A percentile compares a stretch with the other conserved stretches of the same genome.
These are phyloP conservation scores for Lanmaoa rubissima DNA, from an alignment of 768 basidiomycete species.

Conservation along the genomic window DNA sequence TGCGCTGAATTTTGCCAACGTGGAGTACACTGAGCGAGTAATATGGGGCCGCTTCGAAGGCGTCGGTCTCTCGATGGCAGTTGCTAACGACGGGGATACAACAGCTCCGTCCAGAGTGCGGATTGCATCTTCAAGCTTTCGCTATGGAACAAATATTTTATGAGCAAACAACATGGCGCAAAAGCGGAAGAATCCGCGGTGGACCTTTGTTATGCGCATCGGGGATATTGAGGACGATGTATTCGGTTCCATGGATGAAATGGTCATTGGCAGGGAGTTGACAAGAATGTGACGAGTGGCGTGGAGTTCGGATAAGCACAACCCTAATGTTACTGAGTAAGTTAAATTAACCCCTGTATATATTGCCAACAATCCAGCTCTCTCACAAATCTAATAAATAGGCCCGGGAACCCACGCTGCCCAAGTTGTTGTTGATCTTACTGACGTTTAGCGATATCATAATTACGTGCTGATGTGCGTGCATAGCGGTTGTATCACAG, in stretches of 20 bases:
- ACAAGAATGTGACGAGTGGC: not conserved
- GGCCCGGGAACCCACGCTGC: not conserved
- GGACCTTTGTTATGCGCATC: constrained; percentile 45
- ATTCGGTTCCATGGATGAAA: constrained; percentile 14
- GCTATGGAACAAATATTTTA: constrained; percentile 36
- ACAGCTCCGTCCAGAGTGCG: constrained; percentile 68
- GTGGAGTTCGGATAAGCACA: not conserved
- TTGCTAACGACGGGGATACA: constrained; percentile 31
- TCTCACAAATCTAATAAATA: not conserved
- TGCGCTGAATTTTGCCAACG: constrained; percentile 75
- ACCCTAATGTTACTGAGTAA: not conserved
- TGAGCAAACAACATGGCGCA: not conserved
- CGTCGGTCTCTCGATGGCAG: constrained; percentile 30
- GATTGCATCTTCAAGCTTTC: constrained; percentile 82
- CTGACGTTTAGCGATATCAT: not conserved
- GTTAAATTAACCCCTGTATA: not conserved
- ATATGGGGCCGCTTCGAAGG: constrained; percentile 55
- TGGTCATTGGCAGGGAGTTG: not conserved
- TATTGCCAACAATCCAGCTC: too few species aligned
- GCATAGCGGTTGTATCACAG: not conserved
- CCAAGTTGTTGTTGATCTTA: too few species aligned
- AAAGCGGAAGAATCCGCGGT: not conserved
- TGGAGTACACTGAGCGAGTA: constrained; percentile 69
- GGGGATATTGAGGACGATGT: constrained; percentile 17
- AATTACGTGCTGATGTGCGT: not conserved